Percentiles rank a stretch among this genome's conserved stretches.
phyloP scores from a whole-genome alignment of 2,329 filamentous ascomycete species.

The Botrytis byssoidea region DNA sequence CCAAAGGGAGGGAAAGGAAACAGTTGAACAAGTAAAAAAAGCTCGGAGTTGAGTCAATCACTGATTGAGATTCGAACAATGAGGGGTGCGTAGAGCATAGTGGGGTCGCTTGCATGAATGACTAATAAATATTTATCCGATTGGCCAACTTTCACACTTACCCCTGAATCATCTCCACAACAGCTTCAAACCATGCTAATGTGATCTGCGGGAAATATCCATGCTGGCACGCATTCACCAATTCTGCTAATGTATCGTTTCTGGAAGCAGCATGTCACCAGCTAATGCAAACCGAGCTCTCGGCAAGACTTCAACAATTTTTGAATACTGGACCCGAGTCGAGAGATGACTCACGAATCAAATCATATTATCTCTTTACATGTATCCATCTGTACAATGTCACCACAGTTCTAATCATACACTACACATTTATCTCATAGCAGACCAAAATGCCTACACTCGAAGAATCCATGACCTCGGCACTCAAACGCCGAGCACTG shows the following conservation, averaged over 20 bases:
- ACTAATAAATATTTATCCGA: not conserved
- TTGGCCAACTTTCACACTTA: not conserved
- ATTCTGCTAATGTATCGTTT: not conserved
- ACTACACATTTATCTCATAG: not conserved
- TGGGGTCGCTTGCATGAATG: slow-evolving; percentile 10
- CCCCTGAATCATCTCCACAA: not conserved
- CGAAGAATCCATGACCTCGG: slow-evolving; percentile 9
- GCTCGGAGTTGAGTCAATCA: not conserved
- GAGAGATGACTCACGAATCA: not conserved
- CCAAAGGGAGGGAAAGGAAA: too few species aligned
- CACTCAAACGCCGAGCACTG: slow-evolving; percentile 16
- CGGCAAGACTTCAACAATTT: not conserved
- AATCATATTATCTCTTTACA: not conserved
- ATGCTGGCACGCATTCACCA: not conserved
- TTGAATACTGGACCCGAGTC: not conserved
- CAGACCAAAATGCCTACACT: slow-evolving; percentile 15
- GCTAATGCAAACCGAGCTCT: not conserved
- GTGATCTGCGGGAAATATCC: not conserved
- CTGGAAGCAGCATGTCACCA: not conserved
- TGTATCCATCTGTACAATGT: not conserved
- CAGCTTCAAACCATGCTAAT: not conserved
- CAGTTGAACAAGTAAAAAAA: not conserved
- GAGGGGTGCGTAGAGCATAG: not conserved
- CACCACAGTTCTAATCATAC: not conserved
- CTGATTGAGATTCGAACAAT: not conserved